Conservation (phyloP, 495 filamentous ascomycete species). For the Xylaria cubensis region DNA sequence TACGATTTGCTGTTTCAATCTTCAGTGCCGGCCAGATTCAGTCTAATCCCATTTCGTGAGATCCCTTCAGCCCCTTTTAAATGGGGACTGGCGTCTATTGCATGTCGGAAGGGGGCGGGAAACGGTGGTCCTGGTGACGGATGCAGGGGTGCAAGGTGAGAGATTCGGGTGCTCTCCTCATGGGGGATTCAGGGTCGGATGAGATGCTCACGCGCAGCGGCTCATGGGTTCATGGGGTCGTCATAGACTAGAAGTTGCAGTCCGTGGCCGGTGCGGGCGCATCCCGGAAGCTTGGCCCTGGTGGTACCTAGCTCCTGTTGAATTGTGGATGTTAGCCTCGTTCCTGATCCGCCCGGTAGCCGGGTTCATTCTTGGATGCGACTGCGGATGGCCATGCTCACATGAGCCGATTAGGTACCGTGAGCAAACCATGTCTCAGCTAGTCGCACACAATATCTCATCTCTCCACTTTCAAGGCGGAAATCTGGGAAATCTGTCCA, state of each 20-base stretch:
- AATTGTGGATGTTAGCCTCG: not conserved
- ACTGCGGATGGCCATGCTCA: not conserved
- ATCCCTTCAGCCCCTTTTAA: no score
- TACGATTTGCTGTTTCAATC: not conserved
- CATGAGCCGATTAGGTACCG: not conserved
- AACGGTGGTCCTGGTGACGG: not conserved
- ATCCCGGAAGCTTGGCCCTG: conserved; percentile 5
- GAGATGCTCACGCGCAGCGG: conserved; percentile 19
- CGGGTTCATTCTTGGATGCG: not conserved
- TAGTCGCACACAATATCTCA: not conserved
- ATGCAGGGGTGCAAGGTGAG: not conserved
- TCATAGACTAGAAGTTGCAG: not conserved
- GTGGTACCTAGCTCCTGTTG: no score
- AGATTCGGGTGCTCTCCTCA: conserved; percentile 1
- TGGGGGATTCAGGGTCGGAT: conserved; percentile 11
- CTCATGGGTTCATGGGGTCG: conserved; percentile 2
- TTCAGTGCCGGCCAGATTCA: not conserved
- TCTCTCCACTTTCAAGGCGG: not conserved
- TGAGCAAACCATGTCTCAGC: conserved; percentile 12
- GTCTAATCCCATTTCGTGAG: not conserved
- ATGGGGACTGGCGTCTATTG: not conserved
- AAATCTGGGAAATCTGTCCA: not conserved
- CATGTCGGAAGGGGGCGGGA: not conserved
- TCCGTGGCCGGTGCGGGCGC: not conserved
- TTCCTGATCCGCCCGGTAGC: not conserved